A percentile compares a stretch with the other conserved stretches of the same genome.
Evolutionary conservation across 306 rosid species (phyloP).

Genomic region (Trifolium dubium): DNA sequence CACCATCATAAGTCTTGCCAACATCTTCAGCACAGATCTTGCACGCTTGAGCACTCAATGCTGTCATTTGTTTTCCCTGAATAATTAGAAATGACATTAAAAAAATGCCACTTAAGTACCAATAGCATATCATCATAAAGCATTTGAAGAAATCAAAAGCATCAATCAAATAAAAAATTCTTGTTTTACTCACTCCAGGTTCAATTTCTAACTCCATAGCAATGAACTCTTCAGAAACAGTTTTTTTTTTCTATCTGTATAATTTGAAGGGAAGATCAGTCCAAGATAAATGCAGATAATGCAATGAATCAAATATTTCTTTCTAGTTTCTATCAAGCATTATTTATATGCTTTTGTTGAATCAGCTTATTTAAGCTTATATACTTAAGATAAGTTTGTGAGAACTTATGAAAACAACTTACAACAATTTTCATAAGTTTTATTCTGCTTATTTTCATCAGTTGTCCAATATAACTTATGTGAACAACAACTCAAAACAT

Average conservation of each 20-base stretch:
- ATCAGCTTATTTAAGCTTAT: no score
- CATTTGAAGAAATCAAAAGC: slow-evolving; percentile 37
- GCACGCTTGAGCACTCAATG: slow-evolving; percentile 69
- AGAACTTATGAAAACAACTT: no score
- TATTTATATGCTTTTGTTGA: no score
- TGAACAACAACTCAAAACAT: no score
- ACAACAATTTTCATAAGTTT: no score
- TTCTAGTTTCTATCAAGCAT: no score
- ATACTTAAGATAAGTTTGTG: no score
- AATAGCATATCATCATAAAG: slow-evolving; percentile 5
- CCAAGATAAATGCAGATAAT: slow-evolving; percentile 10
- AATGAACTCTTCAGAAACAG: slow-evolving; percentile 37
- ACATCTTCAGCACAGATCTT: slow-evolving; percentile 87
- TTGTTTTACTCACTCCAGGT: slow-evolving; percentile 66
- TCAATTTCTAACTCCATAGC: slow-evolving; percentile 79
- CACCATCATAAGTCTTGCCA: slow-evolving; percentile 81
- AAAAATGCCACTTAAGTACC: slow-evolving; percentile 12
- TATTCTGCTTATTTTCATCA: no score
- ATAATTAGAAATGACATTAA: neutral
- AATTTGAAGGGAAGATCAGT: slow-evolving; percentile 41
- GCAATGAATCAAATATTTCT: no score
- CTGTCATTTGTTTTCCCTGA: slow-evolving; percentile 66
- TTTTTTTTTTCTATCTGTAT: slow-evolving; percentile 2
- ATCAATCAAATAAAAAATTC: neutral
- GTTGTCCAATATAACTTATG: no score